Evolutionary conservation across 2,329 filamentous ascomycete species (phyloP).

Genomic region (Talaromyces atroroseus): DNA sequence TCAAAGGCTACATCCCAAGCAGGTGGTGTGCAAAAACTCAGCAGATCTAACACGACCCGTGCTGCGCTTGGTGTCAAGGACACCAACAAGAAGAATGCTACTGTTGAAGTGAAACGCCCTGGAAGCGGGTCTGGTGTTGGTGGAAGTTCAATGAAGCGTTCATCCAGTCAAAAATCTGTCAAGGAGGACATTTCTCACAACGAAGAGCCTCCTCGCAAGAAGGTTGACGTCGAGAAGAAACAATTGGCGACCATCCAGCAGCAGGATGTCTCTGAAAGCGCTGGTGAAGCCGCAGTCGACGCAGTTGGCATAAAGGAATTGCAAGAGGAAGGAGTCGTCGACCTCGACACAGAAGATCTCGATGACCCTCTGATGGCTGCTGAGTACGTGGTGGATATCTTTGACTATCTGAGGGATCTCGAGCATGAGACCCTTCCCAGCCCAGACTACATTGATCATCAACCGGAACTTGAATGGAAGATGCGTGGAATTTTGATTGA

Average conservation of each 20-base stretch:
- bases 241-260: slow-evolving; percentile 29
- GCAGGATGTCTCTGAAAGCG: slow-evolving; percentile 26
- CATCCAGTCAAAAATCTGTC: slow-evolving; percentile 48
- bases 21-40: slow-evolving; percentile 72
- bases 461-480: slow-evolving; percentile 96
- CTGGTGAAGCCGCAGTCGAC: slow-evolving; percentile 27
- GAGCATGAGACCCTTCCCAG: slow-evolving; percentile 80
- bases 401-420: slow-evolving; percentile 86
- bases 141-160: slow-evolving; percentile 63
- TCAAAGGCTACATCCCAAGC: slow-evolving; percentile 73
- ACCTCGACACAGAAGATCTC: slow-evolving; percentile 79
- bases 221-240: slow-evolving; percentile 53
- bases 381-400: slow-evolving; percentile 95
- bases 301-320: slow-evolving; percentile 37
- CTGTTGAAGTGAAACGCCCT: slow-evolving; percentile 62
- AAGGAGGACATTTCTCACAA: slow-evolving; percentile 54
- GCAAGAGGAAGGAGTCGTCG: slow-evolving; percentile 34
- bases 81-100: slow-evolving; percentile 54
- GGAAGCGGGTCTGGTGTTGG: slow-evolving; percentile 67
- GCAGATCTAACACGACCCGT: slow-evolving; percentile 56
- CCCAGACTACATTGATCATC: slow-evolving; percentile 89
- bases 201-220: slow-evolving; percentile 65
- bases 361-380: slow-evolving; percentile 97
- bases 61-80: slow-evolving; percentile 63
- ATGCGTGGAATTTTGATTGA: slow-evolving; percentile 95